Base-by-base conservation (phyloP, 441 rosid genomes). In the Gossypium gossypioides region DNA sequence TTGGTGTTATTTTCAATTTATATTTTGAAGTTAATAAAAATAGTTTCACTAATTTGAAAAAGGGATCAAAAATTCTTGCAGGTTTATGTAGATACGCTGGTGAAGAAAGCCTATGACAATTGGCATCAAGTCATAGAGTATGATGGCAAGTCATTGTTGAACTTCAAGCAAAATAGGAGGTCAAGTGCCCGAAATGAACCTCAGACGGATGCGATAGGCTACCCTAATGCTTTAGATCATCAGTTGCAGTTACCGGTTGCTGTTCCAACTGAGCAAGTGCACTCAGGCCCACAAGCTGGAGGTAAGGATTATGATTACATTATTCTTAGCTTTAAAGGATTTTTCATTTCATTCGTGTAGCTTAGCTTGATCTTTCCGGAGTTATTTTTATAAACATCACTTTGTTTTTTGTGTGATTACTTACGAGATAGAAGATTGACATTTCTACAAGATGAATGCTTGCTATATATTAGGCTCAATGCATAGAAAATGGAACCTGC, bases 101-200 rank as follows among this genome's bases (percentile, higher is more conserved):
- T 96, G 84, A 96, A 90, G 86, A 93, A 90, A 81, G 99, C 99
- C 27, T 96, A 96, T 86, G 99, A 91, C 2, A 89, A 91, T 73
- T 96, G 99, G 99, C 77, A 73, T 79, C 84, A 81, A 72, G 99
- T 90, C 44, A 72, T 93, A 68, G 98, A 96, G 77, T 93, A 93
- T 81, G 98, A 93, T 80, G 98, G 96, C 77, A 91, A 96, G 79
- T 87, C 97, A 51, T 80, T 92, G 46, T 3, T 88, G 75, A 85
- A 76, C 83, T 74, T 83, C 75, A 90, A 92, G 86, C 90, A 91
- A 82, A 81, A 77, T 69, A 84, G 84, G 81, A 84, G 82, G 77
- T 77, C 83, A 55, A 74, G 81, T 74, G 52, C 88, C 62, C 84
- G 79, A 62, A 81, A 78, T 82, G 97, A 91, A 46, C 76, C 48